Evolutionary conservation across 2,329 filamentous ascomycete species (phyloP).

Genomic region (Paecilomyces variotii): DNA sequence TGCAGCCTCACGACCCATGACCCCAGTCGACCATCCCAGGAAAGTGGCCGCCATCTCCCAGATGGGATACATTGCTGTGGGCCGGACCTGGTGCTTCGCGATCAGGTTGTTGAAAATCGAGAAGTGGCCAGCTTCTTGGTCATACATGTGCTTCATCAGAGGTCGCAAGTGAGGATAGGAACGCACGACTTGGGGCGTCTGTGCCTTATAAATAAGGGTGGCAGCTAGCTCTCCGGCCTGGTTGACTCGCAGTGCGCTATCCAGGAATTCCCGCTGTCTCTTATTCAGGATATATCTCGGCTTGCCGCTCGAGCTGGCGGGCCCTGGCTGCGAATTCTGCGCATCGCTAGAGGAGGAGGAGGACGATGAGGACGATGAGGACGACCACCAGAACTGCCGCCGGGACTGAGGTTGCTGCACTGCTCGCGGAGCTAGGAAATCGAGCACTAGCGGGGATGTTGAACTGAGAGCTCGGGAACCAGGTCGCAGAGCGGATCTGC

Average conservation of each 20-base stretch:
- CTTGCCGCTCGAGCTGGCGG: slow-evolving; percentile 11
- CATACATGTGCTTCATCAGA: slow-evolving; percentile 96
- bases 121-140: slow-evolving; percentile 87
- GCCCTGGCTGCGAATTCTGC: neutral
- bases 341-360: slow-evolving; percentile 24
- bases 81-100: slow-evolving; percentile 78
- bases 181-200: slow-evolving; percentile 71
- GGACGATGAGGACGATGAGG: slow-evolving; percentile 28
- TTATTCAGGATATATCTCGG: slow-evolving; percentile 53
- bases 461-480: slow-evolving; percentile 6
- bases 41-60: slow-evolving; percentile 76
- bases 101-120: slow-evolving; percentile 76
- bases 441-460: slow-evolving; percentile 20
- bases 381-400: slow-evolving; percentile 14
- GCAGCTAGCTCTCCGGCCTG: slow-evolving; percentile 97
- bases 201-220: slow-evolving; percentile 84
- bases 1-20: slow-evolving; percentile 84
- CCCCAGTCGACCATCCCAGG: slow-evolving; percentile 80
- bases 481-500: slow-evolving; percentile 11
- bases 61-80: slow-evolving; percentile 83
- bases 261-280: slow-evolving; percentile 66
- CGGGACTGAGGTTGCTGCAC: slow-evolving; percentile 17
- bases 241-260: slow-evolving; percentile 82
- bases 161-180: slow-evolving; percentile 81
- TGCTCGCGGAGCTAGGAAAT: slow-evolving; percentile 28